A percentile compares a stretch with the other conserved stretches of the same genome.
These are phyloP conservation scores for Aspergillus felis DNA, from an alignment of 2,329 filamentous ascomycete genomes.

Conservation along the genomic window DNA sequence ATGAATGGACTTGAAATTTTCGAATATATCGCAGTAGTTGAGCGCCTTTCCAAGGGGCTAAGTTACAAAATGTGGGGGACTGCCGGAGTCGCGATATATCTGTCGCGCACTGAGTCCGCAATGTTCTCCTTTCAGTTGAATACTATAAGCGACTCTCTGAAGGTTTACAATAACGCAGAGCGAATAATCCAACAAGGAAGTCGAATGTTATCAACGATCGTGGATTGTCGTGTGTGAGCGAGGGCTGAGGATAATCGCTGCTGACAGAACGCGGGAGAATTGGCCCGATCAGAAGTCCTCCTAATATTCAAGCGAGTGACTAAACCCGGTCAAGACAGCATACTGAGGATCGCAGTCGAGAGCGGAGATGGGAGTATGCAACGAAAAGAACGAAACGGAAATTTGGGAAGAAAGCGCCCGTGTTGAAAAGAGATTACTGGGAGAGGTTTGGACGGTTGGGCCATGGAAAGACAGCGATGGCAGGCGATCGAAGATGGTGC, in stretches of 20 bases:
- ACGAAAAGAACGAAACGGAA: not conserved
- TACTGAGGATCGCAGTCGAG: not conserved
- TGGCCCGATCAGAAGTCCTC: not conserved
- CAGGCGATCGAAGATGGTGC: not conserved
- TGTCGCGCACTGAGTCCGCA: not conserved
- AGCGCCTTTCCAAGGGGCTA: too few relatives aligned
- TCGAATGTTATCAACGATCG: not conserved
- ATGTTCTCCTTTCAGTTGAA: not conserved
- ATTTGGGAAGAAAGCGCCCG: not conserved
- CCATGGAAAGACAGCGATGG: not conserved
- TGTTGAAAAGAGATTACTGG: not conserved
- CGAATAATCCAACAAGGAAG: not conserved
- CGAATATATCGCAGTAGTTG: not conserved
- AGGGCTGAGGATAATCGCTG: not conserved
- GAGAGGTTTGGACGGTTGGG: not conserved
- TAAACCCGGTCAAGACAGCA: not conserved
- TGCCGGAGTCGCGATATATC: not conserved
- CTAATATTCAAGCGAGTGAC: not conserved
- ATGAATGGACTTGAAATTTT: not conserved
- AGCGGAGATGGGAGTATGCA: not conserved
- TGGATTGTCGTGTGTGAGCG: not conserved
- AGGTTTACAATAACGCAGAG: not conserved
- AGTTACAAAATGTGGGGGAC: not conserved
- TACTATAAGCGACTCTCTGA: not conserved
- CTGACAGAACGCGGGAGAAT: not conserved